A percentile compares a stretch with the other conserved stretches of the same genome.
Conservation (phyloP, 306 rosid species). For the Aeschynomene evenia region DNA sequence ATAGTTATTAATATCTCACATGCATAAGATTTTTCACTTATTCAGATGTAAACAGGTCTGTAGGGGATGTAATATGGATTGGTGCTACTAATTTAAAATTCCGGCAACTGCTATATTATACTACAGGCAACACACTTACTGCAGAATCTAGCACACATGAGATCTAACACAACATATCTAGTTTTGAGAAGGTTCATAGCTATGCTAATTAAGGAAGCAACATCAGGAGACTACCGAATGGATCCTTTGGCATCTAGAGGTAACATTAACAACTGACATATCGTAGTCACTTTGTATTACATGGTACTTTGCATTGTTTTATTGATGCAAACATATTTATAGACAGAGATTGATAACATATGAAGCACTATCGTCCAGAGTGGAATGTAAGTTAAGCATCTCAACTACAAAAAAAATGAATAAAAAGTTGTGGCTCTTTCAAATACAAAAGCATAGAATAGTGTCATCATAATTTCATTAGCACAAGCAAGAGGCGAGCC, state of each 20-base stretch:
- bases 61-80: neutral
- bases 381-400: conserved; percentile 2
- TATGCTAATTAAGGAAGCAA: neutral
- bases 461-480: neutral
- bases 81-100: neutral
- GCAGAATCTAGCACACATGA: neutral
- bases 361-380: neutral
- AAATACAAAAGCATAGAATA: neutral
- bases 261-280: neutral
- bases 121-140: neutral
- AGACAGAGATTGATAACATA: neutral
- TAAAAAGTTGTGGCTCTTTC: neutral
- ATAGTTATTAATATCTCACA: neutral
- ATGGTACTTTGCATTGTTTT: neutral
- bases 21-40: conserved; percentile 12
- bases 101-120: neutral
- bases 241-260: conserved; percentile 7
- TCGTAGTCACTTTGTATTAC: neutral
- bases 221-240: neutral
- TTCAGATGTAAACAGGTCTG: neutral
- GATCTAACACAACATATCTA: neutral
- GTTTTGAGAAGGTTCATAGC: neutral
- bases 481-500: neutral
- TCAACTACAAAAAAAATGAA: neutral
- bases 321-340: neutral